Percentiles rank a stretch among this genome's conserved stretches.
Conservation (phyloP, 768 basidiomycete species). For the Astraeus odoratus region DNA sequence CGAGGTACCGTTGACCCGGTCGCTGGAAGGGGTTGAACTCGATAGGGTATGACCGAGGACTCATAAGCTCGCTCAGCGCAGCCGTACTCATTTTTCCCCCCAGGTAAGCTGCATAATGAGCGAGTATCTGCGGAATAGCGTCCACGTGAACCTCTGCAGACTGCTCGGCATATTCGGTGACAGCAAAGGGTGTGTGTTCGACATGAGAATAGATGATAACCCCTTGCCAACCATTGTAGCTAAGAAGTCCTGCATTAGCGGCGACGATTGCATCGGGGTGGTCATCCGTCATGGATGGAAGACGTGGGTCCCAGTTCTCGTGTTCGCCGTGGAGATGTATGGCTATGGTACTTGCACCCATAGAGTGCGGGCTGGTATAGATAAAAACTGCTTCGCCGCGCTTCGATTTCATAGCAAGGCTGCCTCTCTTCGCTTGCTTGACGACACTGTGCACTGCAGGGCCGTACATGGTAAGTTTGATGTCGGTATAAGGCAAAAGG, state of each 20-base stretch:
- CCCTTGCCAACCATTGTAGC: constrained; percentile 31
- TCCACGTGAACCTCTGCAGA: constrained; percentile 27
- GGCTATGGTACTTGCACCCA: constrained; percentile 33
- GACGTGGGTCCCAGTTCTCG: constrained; percentile 21
- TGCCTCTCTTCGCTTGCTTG: constrained; percentile 25
- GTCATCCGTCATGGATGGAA: constrained; percentile 10
- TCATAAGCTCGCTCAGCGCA: constrained; percentile 18
- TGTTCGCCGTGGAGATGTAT: constrained; percentile 29
- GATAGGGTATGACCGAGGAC: constrained; percentile 23
- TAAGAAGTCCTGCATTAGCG: constrained; percentile 33
- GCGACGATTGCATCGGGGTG: constrained; percentile 38
- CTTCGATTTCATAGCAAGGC: constrained; percentile 25
- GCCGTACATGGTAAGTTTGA: constrained; percentile 38
- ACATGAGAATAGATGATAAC: constrained; percentile 27
- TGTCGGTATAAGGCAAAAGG: constrained; percentile 37
- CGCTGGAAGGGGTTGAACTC: constrained; percentile 28
- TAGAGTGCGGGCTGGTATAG: constrained; percentile 31
- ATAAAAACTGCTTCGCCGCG: constrained; percentile 24
- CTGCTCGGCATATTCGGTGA: constrained; percentile 32
- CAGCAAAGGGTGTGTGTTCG: constrained; percentile 26
- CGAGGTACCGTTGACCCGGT: constrained; percentile 25
- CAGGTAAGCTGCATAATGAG: constrained; percentile 19
- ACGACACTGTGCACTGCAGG: constrained; percentile 24
- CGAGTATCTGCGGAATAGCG: constrained; percentile 24
- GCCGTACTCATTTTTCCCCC: constrained; percentile 16